Conservation (phyloP, 768 basidiomycete species). For the Boletus pseudopeckii region DNA sequence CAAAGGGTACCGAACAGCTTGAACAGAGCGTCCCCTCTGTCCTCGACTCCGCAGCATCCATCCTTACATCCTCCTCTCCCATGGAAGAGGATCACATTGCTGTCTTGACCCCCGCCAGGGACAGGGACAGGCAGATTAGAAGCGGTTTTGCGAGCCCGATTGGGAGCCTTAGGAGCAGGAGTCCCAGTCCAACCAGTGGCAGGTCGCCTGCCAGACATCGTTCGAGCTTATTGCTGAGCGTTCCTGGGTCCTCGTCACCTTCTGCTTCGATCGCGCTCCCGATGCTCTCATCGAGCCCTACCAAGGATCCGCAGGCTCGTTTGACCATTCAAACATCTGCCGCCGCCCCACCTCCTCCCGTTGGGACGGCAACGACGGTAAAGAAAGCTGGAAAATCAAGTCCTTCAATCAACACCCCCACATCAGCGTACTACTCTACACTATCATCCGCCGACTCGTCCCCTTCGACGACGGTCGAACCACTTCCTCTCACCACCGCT, state of each 20-base stretch:
- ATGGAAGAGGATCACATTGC: conserved; percentile 57
- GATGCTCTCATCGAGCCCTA: conserved; percentile 29
- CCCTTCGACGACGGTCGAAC: conserved; percentile 36
- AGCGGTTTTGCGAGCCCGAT: conserved; percentile 69
- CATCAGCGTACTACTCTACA: conserved; percentile 47
- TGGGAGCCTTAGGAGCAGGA: conserved; percentile 57
- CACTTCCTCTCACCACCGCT: conserved; percentile 26
- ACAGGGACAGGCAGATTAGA: conserved; percentile 30
- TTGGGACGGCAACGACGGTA: neutral
- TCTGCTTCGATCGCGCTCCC: conserved; percentile 16
- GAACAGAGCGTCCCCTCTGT: conserved; percentile 84
- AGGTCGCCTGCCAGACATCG: conserved; percentile 35
- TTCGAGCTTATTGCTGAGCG: conserved; percentile 47
- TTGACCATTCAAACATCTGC: conserved; percentile 27
- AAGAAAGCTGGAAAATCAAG: conserved; percentile 17
- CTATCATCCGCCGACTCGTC: conserved; percentile 37
- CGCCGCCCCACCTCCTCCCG: neutral
- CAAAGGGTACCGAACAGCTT: conserved; percentile 68
- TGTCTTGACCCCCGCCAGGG: conserved; percentile 54
- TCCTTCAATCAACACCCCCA: conserved; percentile 41
- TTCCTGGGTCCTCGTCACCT: conserved; percentile 38
- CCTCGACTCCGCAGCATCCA: conserved; percentile 76
- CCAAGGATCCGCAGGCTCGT: conserved; percentile 16
- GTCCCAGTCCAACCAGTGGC: conserved; percentile 56
- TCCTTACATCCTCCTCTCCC: conserved; percentile 47